Evolutionary conservation across 306 rosid species (phyloP).

Genomic region (Argentina anserina): DNA sequence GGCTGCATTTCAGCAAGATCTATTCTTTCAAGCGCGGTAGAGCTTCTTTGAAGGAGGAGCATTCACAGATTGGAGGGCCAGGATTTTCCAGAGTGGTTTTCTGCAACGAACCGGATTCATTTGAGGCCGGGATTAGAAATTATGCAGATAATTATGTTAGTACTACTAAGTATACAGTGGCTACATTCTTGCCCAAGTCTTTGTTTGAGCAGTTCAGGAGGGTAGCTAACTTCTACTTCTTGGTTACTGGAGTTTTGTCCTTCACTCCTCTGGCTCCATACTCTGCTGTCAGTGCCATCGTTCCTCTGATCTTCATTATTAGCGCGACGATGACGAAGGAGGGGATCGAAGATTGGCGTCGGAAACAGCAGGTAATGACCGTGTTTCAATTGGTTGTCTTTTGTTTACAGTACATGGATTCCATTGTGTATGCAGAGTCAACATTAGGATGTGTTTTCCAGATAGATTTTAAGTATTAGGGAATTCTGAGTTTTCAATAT

Average conservation of each 20-base stretch:
- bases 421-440: background rate
- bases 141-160: slow-evolving; percentile 67
- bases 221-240: slow-evolving; percentile 85
- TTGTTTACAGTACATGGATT: background rate
- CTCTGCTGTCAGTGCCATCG: slow-evolving; percentile 69
- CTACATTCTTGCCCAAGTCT: slow-evolving; percentile 85
- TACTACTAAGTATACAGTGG: slow-evolving; percentile 70
- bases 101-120: slow-evolving; percentile 61
- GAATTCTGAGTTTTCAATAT: background rate
- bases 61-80: slow-evolving; percentile 67
- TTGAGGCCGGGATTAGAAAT: slow-evolving; percentile 47
- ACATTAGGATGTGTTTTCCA: background rate
- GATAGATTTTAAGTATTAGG: background rate
- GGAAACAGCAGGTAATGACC: slow-evolving; percentile 70
- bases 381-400: slow-evolving; percentile 10
- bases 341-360: slow-evolving; percentile 71
- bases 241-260: slow-evolving; percentile 66
- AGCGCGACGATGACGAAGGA: slow-evolving; percentile 81
- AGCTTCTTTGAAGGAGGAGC: slow-evolving; percentile 53
- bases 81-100: slow-evolving; percentile 79
- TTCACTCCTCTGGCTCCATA: slow-evolving; percentile 86
- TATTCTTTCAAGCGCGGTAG: slow-evolving; percentile 71
- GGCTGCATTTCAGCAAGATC: slow-evolving; percentile 76
- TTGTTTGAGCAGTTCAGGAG: slow-evolving; percentile 98
- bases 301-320: slow-evolving; percentile 61